Evolutionary conservation across 2,329 filamentous ascomycete genomes (phyloP), one percentile per base, ranked within the genome.

Genomic region (Purpureocillium takamizusanense): DNA sequence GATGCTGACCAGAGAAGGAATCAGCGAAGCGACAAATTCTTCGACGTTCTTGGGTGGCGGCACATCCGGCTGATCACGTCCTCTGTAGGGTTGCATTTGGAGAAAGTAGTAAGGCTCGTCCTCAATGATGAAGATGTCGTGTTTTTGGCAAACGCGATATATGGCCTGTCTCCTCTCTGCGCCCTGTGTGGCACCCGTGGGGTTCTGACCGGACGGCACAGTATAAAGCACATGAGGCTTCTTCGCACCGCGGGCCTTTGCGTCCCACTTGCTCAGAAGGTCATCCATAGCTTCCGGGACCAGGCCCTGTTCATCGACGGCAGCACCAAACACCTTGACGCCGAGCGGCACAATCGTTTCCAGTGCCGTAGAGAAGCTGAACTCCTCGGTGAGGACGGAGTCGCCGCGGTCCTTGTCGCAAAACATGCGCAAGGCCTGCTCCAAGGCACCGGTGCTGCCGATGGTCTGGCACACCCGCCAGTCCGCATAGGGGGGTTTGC

Each of bases 41-140:
- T 81, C 75, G 39, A 86, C 75, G 5, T 46, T 76, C 28, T 68
- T 61, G 7, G 82, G 81, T 0, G 75, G 67, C 7, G 76, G 72
- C 4, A 67, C 62, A 2, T 68, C 61, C 0, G 72, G 59, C 13
- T 68, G 61, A 46, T 70, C 59, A 25, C 69, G 62, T 12, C 75
- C 71, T 2, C 71, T 71, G 61, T 88, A 90, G 0, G 82, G 78
- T 50, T 85, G 78, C 83, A 88, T 86, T 61, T 95, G 89, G 28
- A 95, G 70, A 65, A 90, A 95, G 63, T 94, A 95, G 65, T 95
- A 95, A 2, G 89, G 89, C 57, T 95, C 89, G 56, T 95, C 89
- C 65, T 95, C 89, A 49, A 95, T 66, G 54, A 95, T 89, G 64
- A 77, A 83, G 31, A 95, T 54, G 54, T 95, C 85, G 60, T 95